Conservation (phyloP, 371 early-diverging fungal genomes). For the Apophysomyces elegans region DNA sequence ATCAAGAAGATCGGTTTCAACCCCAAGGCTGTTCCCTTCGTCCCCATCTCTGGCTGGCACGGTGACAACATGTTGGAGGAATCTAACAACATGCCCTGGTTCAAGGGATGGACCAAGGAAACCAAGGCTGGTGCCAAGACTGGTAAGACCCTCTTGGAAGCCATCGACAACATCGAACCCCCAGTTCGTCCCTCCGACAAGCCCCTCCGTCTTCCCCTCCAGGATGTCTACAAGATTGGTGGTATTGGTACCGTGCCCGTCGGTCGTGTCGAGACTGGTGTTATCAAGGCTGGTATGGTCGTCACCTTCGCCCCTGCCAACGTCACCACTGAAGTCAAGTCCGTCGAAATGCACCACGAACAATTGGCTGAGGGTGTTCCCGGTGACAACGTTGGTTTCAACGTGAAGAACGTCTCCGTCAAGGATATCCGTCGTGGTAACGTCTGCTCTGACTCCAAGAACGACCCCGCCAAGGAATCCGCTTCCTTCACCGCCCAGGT, state of each 20-base stretch:
- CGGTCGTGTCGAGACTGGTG: constrained; percentile 76
- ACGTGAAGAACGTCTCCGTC: constrained; percentile 97
- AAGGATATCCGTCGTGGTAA: constrained; percentile 97
- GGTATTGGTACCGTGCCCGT: constrained; percentile 97
- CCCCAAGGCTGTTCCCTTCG: constrained; percentile 90
- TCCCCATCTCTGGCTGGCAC: constrained; percentile 98
- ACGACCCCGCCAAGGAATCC: constrained; percentile 95
- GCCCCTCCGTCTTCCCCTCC: constrained; percentile 96
- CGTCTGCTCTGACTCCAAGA: constrained; percentile 97
- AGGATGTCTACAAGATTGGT: constrained; percentile 97
- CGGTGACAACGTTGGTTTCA: constrained; percentile 99
- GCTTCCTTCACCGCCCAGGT: constrained; percentile 93
- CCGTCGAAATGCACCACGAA: constrained; percentile 99
- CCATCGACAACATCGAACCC: constrained; percentile 94
- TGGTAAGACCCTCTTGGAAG: constrained; percentile 93
- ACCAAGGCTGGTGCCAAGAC: constrained; percentile 75
- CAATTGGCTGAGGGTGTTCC: constrained; percentile 89
- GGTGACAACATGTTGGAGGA: constrained; percentile 98
- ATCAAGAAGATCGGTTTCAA: constrained; percentile 96
- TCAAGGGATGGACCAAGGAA: constrained; percentile 95
- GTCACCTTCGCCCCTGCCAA: constrained; percentile 89
- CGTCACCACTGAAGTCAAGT: constrained; percentile 95
- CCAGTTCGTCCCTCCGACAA: constrained; percentile 90
- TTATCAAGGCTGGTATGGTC: constrained; percentile 73
- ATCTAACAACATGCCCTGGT: constrained; percentile 94